A percentile compares a stretch with the other conserved stretches of the same genome.
These are phyloP conservation scores for Penicillium bialowiezense DNA, from an alignment of 495 filamentous ascomycete species.

Conservation along the genomic window DNA sequence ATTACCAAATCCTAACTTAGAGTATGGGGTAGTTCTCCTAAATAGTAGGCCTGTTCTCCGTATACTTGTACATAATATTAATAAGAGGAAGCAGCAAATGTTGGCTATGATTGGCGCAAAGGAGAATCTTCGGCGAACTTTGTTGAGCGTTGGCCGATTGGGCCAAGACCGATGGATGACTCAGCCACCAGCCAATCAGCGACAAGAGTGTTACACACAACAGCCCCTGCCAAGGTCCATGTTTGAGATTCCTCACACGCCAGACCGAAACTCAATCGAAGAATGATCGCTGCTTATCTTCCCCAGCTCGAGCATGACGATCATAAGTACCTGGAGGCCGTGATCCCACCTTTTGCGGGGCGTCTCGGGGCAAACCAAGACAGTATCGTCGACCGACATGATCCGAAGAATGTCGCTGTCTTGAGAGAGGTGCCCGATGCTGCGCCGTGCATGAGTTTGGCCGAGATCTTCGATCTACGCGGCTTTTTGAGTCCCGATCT, in stretches of 20 bases:
- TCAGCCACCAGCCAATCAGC: background rate
- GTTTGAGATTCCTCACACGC: background rate
- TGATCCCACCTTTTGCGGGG: slow-evolving; percentile 41
- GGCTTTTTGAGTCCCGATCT: slow-evolving; percentile 38
- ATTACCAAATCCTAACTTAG: too few species aligned
- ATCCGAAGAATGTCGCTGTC: slow-evolving; percentile 31
- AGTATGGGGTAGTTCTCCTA: too few species aligned
- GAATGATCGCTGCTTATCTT: slow-evolving; percentile 17
- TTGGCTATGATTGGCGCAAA: background rate
- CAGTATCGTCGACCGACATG: slow-evolving; percentile 37
- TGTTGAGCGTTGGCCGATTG: background rate
- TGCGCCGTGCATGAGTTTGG: slow-evolving; percentile 36
- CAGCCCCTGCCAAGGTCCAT: background rate
- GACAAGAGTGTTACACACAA: background rate
- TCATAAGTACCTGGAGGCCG: slow-evolving; percentile 12
- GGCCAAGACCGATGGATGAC: background rate
- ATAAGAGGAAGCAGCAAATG: background rate
- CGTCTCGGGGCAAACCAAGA: slow-evolving; percentile 49
- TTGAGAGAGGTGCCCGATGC: slow-evolving; percentile 45
- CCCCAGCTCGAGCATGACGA: slow-evolving; percentile 14
- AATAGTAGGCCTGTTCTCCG: too few species aligned
- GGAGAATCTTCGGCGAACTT: background rate
- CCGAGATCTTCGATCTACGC: slow-evolving; percentile 33
- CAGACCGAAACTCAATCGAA: slow-evolving; percentile 8
- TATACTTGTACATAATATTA: slow-evolving; percentile 1